Base-by-base conservation (phyloP, 2,329 filamentous ascomycete species). In the Arthroderma sp. region DNA sequence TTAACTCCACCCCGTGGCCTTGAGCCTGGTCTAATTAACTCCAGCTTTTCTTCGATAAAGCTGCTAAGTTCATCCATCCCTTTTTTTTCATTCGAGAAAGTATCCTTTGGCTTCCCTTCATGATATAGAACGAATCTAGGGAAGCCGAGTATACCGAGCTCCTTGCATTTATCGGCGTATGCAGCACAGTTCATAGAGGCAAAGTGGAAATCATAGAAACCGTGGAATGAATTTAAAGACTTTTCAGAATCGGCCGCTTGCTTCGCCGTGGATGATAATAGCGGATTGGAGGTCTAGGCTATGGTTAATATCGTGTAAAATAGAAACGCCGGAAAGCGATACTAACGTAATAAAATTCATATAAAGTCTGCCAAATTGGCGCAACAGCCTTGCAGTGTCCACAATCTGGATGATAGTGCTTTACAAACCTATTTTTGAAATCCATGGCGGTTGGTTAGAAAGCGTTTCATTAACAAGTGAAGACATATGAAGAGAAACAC, bases 191-290 rank as follows among this genome's bases (percentile, higher is more conserved):
- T 89, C 62, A 98, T 74, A 58, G 81, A 82, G 31, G 81, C 91
- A 67, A 98, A 96, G 65, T 87, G 84, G 71, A 95, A 91, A 72
- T 91, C 83, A 73, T 97, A 97, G 70, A 84, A 93, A 56, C 84
- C 79, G 33, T 84, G 83, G 67, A 96, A 96, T 3, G 80, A 80
- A 66, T 85, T 84, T 43, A 82, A 69, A 0, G 77, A 75, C 13
- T 65, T 72, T 39, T 79, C 73, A 15, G 74, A 66, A 61, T 74
- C 80, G 63, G 71, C 76, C 65, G 74, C 76, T 65, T 69, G 73
- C 28, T 65, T 65, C 47, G 74, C 76, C 8, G 75, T 72, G 53
- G 77, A 73, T 55, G 76, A 71, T 60, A 77, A 72, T 54, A 85
- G 74, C 15, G 86, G 85, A 65, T 89, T 85, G 38, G 88, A 93